Base-by-base conservation (phyloP, 306 rosid species). In the Vigna radiata region DNA sequence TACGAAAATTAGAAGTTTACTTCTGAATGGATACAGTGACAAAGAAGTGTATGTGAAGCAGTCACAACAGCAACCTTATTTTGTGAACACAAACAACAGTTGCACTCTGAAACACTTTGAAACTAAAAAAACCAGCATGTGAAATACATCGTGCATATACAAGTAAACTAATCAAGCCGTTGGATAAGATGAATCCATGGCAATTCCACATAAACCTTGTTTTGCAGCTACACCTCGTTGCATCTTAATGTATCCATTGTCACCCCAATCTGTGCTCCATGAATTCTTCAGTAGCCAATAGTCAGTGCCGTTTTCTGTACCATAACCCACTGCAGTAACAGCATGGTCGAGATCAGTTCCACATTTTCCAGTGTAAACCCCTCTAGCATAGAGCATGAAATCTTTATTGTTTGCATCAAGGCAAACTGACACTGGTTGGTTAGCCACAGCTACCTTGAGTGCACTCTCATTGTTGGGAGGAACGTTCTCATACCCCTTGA, bases 251-350 rank as follows among this genome's bases (percentile, higher is more conserved):
- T 78, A 78, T 14, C 82, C 82, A 16, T 70, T 11, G 31, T 78
- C 82, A 69, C 82, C 77, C 77, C 81, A 74, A 1, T 0, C 1
- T 0, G 78, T 60, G 16, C 79, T 48, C 81, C 81, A 77, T 7
- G 81, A 67, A 68, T 77, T 70, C 71, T 78, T 78, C 27, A 78
- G 13, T 5, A 74, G 14, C 79, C 79, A 74, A 61, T 74, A 74
- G 0, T 74, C 36, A 3, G 60, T 61, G 3, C 70, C 79, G 61
- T 61, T 31, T 27, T 31, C 79, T 5, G 9, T 61, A 13, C 79
- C 79, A 61, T 74, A 74, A 46, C 79, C 79, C 33, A 74, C 60
- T 12, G 60, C 60, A 5, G 79, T 74, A 12, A 74, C 70, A 61
- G 60, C 75, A 29, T 80, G 83, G 14, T 80, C 62, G 0, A 65